Base-by-base conservation (phyloP, 768 basidiomycete species). In the Tylopilus felleus region DNA sequence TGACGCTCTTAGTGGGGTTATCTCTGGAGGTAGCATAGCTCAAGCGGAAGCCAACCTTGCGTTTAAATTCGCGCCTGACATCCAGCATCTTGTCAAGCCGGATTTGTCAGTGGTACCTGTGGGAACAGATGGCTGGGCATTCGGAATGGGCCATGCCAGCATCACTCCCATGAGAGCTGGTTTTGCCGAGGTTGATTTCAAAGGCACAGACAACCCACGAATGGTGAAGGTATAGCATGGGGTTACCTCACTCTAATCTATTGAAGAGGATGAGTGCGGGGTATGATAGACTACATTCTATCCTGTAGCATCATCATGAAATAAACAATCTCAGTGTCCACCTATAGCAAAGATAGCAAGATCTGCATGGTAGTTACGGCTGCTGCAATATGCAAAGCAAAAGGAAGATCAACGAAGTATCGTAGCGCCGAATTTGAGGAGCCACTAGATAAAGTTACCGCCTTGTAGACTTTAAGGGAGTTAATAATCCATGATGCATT, bases 401-500 rank as follows among this genome's bases (percentile, higher is more conserved):
- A 19, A 8, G 51, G 22, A 9, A 55, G 31, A 51, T 56, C 17
- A 52, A 54, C 21, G 19, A 51, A 48, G 38, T 17, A 29, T 35
- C 43, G 47, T 48, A 19, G 17, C 3, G 44, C 45, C 22, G 58
- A 63, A 38, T 47, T 59, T 21, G 71, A 70, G 23, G 77, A 65
- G 27, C 61, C 60, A 12, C 73, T 76, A 10, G 70, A 66, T 38
- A 88, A 62, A 9, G 66, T 65, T 62, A 81, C 79, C 63, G 84
- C 82, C 55, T 76, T 76, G 69, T 88, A 92, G 21, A 91, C 85
- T 65, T 88, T 88, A 40, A 92, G 74, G 5, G 75, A 82, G 64
- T 90, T 91, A 62, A 92, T 90, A 57, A 77, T 82, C 88, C 90
- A 91, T 0, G 84, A 80, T 0, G 89, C 88, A 66, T 90, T 90